Evolutionary conservation across 2,329 filamentous ascomycete species (phyloP), one percentile per base, ranked within the genome.

Genomic region (Hymenoscyphus linearis): DNA sequence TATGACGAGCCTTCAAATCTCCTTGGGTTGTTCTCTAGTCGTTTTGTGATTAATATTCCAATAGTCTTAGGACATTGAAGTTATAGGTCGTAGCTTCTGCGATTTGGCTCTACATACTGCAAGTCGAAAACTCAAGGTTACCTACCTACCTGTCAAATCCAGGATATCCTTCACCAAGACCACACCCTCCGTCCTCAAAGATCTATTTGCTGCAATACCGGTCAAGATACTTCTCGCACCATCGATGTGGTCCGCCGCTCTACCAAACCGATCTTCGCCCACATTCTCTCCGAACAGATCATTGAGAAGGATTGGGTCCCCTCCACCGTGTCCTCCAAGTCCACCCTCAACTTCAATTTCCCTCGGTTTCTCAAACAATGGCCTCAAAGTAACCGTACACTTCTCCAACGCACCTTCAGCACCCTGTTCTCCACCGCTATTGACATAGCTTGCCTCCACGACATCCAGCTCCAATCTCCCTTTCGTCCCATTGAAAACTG

Each of bases 371-470:
- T 81, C 79, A 60, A 86, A 85, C 44, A 85, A 65, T 12, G 78
- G 81, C 58, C 82, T 73, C 27, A 87, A 67, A 5, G 80, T 70
- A 34, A 85, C 78, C 2, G 75, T 76, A 52, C 77, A 75, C 53
- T 70, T 75, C 67, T 84, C 82, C 9, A 84, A 71, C 0, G 79
- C 79, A 0, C 82, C 83, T 66, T 85, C 82, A 0, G 76, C 69
- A 1, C 78, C 76, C 69, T 85, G 83, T 34, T 84, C 82, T 0
- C 83, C 83, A 0, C 83, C 83, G 1, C 82, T 81, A 69, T 85
- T 85, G 44, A 84, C 81, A 65, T 86, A 86, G 65, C 80, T 82
- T 62, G 82, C 82, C 71, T 87, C 85, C 0, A 86, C 81, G 0
- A 87, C 82, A 67, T 86, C 82, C 60, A 85, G 76, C 72, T 87